Evolutionary conservation across 768 basidiomycete genomes (phyloP), one percentile per base, ranked within the genome.

Genomic region (Collybiopsis confluens): DNA sequence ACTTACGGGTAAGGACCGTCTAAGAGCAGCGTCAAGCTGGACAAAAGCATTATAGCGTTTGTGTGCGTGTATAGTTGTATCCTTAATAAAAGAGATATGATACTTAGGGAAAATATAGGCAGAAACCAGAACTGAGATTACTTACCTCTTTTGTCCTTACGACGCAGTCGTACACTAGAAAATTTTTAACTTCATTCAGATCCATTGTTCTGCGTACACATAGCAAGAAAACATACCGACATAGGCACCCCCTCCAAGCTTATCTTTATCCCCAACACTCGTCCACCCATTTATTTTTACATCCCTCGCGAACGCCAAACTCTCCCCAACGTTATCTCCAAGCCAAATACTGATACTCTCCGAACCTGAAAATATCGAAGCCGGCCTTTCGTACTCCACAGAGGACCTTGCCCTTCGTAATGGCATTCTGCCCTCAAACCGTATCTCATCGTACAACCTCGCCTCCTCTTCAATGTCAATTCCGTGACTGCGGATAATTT

Each of bases 401-500:
- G 47, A 48, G 13, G 33, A 10, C n/a, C 47, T 36, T 7, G 33
- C 10, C 20, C 20, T 37, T 13, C 13, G 30, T 13, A 33, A 33
- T 13, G 50, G 50, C 2, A 45, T 53, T 23, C 54, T 56, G 60
- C 67, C 57, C 54, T 80, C 82, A 28, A 76, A 74, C 44, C 76
- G 75, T 16, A 86, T 69, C n/a, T 85, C 77, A 51, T 87, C 85
- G 59, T 87, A 88, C 5, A 88, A 70, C 42, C 73, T 70, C 1
- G 82, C 74, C 62, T 90, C 87, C 59, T 83, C 85, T 62, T 85
- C 84, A 21, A 89, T 66, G 61, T 88, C 81, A 53, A 89, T 88
- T 41, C 64, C 67, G 54, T 78, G 68, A 2, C 78, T 81, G 4
- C 87, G 65, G 7, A 87, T 59, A 48, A 81, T 83, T 1, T 87